Conservation (phyloP, 106 monocot species). For the Vanilla planifolia region DNA sequence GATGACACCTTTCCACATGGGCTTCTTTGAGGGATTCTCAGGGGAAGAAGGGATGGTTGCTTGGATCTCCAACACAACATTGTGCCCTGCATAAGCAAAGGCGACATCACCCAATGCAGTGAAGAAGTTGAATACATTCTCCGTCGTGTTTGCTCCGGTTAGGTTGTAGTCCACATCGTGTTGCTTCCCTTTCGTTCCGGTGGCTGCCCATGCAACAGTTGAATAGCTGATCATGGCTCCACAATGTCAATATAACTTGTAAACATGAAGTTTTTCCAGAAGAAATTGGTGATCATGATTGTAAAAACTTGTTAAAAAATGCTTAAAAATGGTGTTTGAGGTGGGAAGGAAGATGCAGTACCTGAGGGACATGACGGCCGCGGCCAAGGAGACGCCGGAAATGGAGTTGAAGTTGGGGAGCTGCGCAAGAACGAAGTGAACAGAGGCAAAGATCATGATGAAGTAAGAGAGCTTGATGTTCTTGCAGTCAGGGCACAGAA, state of each 20-base stretch:
- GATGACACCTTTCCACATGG: conserved; percentile 59
- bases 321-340: no score
- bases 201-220: background rate
- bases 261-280: background rate
- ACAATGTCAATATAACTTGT: background rate
- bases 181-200: background rate
- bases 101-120: conserved; percentile 1
- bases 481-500: conserved; percentile 6
- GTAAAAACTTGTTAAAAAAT: no score
- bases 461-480: conserved; percentile 16
- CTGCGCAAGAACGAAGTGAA: conserved; percentile 20
- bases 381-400: conserved; percentile 21
- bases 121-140: conserved; percentile 3
- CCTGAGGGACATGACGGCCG: conserved; percentile 32
- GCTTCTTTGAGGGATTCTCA: conserved; percentile 48
- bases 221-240: background rate
- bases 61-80: conserved; percentile 64
- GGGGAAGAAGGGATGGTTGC: conserved; percentile 56
- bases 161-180: background rate
- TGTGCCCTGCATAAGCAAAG: conserved; percentile 27
- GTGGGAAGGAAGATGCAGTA: background rate
- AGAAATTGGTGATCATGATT: no score
- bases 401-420: conserved; percentile 30
- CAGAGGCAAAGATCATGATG: conserved; percentile 28
- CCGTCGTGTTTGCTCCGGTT: background rate